Conservation (phyloP, 164 flowering plant species). For the Magnolia sinica region DNA sequence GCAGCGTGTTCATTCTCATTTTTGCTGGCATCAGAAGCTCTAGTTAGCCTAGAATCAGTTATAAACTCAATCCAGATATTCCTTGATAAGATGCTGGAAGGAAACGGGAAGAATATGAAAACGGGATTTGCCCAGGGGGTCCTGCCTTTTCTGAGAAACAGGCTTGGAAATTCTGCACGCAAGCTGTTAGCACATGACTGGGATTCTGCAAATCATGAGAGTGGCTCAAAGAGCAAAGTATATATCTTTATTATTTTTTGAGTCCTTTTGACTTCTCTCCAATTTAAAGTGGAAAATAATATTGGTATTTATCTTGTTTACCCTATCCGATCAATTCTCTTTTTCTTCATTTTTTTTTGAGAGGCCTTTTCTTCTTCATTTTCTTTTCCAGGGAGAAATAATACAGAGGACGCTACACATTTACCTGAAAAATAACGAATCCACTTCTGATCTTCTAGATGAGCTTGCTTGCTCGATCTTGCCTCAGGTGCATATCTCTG, state of each 20-base stretch:
- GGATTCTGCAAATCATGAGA: slow-evolving; percentile 37
- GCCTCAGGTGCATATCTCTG: slow-evolving; percentile 51
- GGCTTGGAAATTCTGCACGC: slow-evolving; percentile 54
- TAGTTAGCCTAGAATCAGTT: slow-evolving; percentile 56
- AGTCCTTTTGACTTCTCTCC: background rate
- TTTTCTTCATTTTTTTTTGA: background rate
- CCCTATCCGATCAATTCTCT: background rate
- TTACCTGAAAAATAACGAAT: slow-evolving; percentile 52
- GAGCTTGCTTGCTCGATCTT: slow-evolving; percentile 64
- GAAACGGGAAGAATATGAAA: slow-evolving; percentile 22
- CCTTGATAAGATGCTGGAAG: slow-evolving; percentile 25
- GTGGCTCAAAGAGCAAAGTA: slow-evolving; percentile 51
- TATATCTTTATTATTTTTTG: slow-evolving; percentile 13
- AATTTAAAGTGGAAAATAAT: too few relatives aligned
- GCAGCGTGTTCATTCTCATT: slow-evolving; percentile 70
- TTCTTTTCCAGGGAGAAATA: slow-evolving; percentile 51
- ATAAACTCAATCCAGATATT: slow-evolving; percentile 38
- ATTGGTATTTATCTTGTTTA: background rate
- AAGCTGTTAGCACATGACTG: slow-evolving; percentile 52
- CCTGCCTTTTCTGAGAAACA: slow-evolving; percentile 37
- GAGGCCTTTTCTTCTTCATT: background rate
- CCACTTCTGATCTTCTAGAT: slow-evolving; percentile 52
- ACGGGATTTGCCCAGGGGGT: slow-evolving; percentile 24
- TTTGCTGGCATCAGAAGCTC: slow-evolving; percentile 58
- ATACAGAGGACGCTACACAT: slow-evolving; percentile 57